Evolutionary conservation across 306 rosid species (phyloP).

Genomic region (Medicago arabica): DNA sequence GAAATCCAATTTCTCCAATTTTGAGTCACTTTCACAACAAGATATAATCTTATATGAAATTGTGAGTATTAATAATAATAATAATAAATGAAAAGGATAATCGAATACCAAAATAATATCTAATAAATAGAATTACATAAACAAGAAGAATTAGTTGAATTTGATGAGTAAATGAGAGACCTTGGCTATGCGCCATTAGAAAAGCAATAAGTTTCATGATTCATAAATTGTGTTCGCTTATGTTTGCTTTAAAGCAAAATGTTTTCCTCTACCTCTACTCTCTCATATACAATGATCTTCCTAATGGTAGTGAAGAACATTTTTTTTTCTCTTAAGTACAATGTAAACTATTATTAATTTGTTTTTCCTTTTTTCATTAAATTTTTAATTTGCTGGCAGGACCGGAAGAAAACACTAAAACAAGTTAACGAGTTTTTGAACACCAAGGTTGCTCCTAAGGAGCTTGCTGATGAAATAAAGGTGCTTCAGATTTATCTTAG

Average conservation of each 20-base stretch:
- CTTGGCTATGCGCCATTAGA: no score
- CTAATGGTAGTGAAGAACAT: neutral
- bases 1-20: no score
- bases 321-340: neutral
- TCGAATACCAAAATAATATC: no score
- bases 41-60: no score
- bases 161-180: no score
- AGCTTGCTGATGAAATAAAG: conserved; percentile 79
- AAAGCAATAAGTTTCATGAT: no score
- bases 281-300: conserved; percentile 8
- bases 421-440: conserved; percentile 78
- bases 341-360: conserved; percentile 7
- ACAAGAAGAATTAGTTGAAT: no score
- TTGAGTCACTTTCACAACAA: no score
- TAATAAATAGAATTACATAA: no score
- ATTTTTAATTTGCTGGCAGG: conserved; percentile 55
- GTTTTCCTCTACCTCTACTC: conserved; percentile 9
- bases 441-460: conserved; percentile 92
- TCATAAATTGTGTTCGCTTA: neutral
- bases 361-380: neutral
- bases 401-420: conserved; percentile 73
- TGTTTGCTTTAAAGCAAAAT: neutral
- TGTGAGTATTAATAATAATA: no score
- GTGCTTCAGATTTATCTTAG: conserved; percentile 42
- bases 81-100: no score